These are phyloP conservation scores for Cladorrhinum sp. DNA, from an alignment of 2,329 filamentous ascomycete species.

Conservation along the genomic window DNA sequence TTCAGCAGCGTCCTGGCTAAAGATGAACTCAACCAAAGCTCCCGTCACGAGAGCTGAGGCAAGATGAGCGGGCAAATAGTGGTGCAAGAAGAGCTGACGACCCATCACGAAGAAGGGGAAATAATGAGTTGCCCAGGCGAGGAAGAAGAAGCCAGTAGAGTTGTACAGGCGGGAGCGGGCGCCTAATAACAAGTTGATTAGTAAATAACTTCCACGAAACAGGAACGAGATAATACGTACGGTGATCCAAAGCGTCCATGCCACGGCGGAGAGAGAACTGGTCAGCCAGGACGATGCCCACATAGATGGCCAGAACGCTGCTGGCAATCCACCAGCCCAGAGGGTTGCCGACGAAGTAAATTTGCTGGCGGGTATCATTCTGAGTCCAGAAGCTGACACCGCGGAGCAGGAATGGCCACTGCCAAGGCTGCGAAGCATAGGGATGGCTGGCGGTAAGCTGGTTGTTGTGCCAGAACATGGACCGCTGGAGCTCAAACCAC, in stretches of 20 bases:
- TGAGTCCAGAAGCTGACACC: slow-evolving; percentile 99
- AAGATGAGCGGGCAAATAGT: slow-evolving; percentile 93
- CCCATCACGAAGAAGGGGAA: slow-evolving; percentile 98
- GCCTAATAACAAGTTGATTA: slow-evolving; percentile 50
- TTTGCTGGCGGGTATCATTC: slow-evolving; percentile 90
- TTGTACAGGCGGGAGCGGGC: slow-evolving; percentile 95
- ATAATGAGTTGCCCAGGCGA: slow-evolving; percentile 96
- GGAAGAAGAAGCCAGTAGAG: slow-evolving; percentile 98
- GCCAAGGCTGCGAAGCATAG: slow-evolving; percentile 90
- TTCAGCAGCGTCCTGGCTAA: slow-evolving; percentile 76
- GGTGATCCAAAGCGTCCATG: slow-evolving; percentile 86
- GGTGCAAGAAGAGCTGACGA: slow-evolving; percentile 94
- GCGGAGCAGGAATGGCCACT: slow-evolving; percentile 95
- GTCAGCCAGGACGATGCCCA: slow-evolving; percentile 85
- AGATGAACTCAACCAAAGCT: slow-evolving; percentile 90
- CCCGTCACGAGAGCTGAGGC: slow-evolving; percentile 88
- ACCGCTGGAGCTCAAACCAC: slow-evolving; percentile 92
- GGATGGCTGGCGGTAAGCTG: slow-evolving; percentile 95
- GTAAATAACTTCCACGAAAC: background rate
- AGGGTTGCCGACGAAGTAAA: slow-evolving; percentile 97
- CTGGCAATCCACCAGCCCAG: slow-evolving; percentile 96
- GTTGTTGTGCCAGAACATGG: slow-evolving; percentile 99
- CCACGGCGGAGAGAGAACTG: slow-evolving; percentile 91
- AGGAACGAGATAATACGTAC: slow-evolving; percentile 57
- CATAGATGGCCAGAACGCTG: slow-evolving; percentile 88